These are phyloP conservation scores for Boletus rex-veris DNA, from an alignment of 768 basidiomycete genomes.

Conservation along the genomic window DNA sequence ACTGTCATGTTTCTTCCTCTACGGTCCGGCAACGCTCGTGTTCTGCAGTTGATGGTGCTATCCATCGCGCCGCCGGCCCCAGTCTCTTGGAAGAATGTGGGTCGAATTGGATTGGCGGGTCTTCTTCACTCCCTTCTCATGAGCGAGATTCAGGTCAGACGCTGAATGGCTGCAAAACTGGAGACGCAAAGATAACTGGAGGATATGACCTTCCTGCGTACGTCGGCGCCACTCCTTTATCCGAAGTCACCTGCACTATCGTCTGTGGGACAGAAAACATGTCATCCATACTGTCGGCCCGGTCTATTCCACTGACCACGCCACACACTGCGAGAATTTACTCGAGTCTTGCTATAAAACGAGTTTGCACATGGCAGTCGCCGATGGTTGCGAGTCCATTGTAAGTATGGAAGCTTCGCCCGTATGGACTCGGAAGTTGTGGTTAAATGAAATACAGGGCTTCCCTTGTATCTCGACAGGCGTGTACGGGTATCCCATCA, in stretches of 20 bases:
- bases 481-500: constrained; percentile 74
- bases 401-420: constrained; percentile 35
- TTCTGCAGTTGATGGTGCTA: constrained; percentile 71
- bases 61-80: constrained; percentile 71
- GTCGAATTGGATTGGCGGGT: constrained; percentile 14
- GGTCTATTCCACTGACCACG: constrained; percentile 41
- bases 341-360: constrained; percentile 67
- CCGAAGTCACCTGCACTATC: not conserved
- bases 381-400: constrained; percentile 59
- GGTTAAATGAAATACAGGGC: constrained; percentile 43
- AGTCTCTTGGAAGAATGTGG: constrained; percentile 67
- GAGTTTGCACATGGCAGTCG: constrained; percentile 59
- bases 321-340: constrained; percentile 45
- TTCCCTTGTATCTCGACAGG: constrained; percentile 81
- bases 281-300: constrained; percentile 86
- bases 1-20: not conserved
- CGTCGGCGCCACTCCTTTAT: constrained; percentile 27
- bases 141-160: constrained; percentile 58
- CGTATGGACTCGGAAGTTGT: not conserved
- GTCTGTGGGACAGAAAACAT: constrained; percentile 45
- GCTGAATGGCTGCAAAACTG: constrained; percentile 65
- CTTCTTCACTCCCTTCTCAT: not conserved
- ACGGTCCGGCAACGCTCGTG: not conserved
- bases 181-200: constrained; percentile 74
- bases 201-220: constrained; percentile 78